Evolutionary conservation across 139 green algal genomes (phyloP).

Genomic region (Dunaliella primolecta): DNA sequence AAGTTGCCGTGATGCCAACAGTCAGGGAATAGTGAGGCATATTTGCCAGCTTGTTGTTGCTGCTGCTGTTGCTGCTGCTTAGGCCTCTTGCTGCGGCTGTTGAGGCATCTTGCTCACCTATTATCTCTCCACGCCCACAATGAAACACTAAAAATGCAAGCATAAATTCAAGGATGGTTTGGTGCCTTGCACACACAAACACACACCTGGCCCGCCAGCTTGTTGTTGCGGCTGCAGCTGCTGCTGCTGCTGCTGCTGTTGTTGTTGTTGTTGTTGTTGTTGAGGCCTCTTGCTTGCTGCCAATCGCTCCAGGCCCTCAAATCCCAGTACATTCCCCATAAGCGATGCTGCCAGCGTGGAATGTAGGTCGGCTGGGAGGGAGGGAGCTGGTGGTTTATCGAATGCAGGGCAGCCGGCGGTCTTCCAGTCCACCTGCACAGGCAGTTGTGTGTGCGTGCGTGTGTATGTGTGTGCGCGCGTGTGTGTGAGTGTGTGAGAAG

Average conservation of each 20-base stretch:
- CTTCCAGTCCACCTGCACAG: conserved; percentile 15
- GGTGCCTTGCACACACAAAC: background rate
- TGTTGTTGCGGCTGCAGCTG: background rate
- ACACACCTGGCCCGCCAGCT: background rate
- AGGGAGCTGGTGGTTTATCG: background rate
- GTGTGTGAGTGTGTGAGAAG: too few species aligned
- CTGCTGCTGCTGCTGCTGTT: conserved; percentile 1
- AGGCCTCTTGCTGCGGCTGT: too few species aligned
- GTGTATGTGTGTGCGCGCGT: too few species aligned
- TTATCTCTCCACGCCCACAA: too few species aligned
- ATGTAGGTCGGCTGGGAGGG: background rate
- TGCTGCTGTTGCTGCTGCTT: too few species aligned
- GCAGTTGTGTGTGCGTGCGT: background rate
- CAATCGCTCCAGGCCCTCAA: background rate
- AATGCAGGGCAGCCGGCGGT: background rate
- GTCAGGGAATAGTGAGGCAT: too few species aligned
- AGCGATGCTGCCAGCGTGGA: background rate
- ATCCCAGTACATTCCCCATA: background rate
- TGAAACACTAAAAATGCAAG: too few species aligned
- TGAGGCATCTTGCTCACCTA: too few species aligned
- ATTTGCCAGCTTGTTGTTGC: too few species aligned
- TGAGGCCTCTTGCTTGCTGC: background rate
- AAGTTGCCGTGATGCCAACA: too few species aligned
- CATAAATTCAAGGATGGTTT: too few species aligned
- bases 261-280: background rate